These are phyloP conservation scores for Raffaelea ambrosiae DNA, from an alignment of 2,329 filamentous ascomycete species.

Conservation along the genomic window DNA sequence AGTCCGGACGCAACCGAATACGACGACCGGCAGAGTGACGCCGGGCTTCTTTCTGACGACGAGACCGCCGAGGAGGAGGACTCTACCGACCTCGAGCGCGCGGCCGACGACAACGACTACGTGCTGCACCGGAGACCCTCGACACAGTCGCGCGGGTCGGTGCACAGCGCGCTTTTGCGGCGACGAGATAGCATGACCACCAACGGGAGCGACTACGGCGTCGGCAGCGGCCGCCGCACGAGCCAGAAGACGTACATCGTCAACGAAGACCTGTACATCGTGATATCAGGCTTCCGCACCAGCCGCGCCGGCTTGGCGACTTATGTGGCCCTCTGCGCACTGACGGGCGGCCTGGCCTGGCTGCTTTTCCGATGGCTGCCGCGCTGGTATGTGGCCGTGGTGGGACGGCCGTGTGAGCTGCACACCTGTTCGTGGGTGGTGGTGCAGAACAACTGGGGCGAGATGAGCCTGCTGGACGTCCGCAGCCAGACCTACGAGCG, in stretches of 20 bases:
- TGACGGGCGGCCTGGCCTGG: slow-evolving; percentile 71
- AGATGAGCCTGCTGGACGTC: slow-evolving; percentile 72
- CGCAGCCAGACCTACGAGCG: slow-evolving; percentile 44
- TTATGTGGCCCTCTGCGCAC: slow-evolving; percentile 63
- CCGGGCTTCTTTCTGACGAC: too few species aligned
- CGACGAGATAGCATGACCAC: slow-evolving; percentile 63
- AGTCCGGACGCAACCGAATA: not conserved
- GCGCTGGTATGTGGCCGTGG: slow-evolving; percentile 69
- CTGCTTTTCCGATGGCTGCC: slow-evolving; percentile 86
- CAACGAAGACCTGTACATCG: slow-evolving; percentile 90
- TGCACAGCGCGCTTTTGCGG: slow-evolving; percentile 59
- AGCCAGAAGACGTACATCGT: slow-evolving; percentile 90
- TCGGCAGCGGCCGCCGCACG: slow-evolving; percentile 49
- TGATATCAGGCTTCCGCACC: slow-evolving; percentile 83
- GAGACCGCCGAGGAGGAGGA: slow-evolving; percentile 24
- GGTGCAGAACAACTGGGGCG: slow-evolving; percentile 93
- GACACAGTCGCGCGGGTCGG: slow-evolving; percentile 45
- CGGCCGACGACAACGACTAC: slow-evolving; percentile 32
- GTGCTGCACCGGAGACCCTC: slow-evolving; percentile 54
- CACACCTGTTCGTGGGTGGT: slow-evolving; percentile 82
- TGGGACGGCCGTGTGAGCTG: slow-evolving; percentile 62
- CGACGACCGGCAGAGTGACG: too few species aligned
- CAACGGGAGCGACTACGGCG: slow-evolving; percentile 47
- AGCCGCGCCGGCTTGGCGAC: slow-evolving; percentile 58
- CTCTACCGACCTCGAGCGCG: slow-evolving; percentile 25